Percentiles rank a stretch among this genome's conserved stretches.
Conservation (phyloP, 1,284 basidiomycete genomes). For the Leccinum pallidistipes region DNA sequence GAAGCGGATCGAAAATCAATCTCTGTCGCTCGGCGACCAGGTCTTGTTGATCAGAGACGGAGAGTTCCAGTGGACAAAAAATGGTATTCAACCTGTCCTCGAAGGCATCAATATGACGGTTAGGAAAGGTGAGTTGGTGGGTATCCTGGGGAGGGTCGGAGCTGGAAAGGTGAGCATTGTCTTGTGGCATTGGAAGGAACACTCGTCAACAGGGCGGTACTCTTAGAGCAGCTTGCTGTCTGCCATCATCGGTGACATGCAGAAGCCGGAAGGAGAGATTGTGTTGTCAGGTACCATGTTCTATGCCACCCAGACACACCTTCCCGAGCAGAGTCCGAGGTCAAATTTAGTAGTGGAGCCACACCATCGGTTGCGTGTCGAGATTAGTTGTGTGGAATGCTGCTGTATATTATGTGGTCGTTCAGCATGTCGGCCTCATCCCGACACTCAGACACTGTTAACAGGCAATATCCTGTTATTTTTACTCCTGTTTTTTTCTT, state of each 20-base stretch:
- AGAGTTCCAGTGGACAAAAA: constrained; percentile 78
- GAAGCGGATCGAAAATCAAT: constrained; percentile 45
- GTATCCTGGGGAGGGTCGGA: constrained; percentile 89
- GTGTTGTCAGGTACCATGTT: constrained; percentile 75
- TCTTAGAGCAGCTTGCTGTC: constrained; percentile 67
- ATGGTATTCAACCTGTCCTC: constrained; percentile 59
- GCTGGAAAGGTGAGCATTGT: constrained; percentile 73
- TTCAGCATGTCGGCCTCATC: too few species aligned
- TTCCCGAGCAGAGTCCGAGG: too few species aligned
- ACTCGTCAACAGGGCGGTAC: neutral
- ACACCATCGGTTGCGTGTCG: too few species aligned
- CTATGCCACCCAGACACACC: constrained; percentile 75
- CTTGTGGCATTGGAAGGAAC: neutral
- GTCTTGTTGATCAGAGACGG: constrained; percentile 71
- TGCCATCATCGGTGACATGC: constrained; percentile 90
- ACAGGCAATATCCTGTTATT: too few species aligned
- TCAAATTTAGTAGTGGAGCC: too few species aligned
- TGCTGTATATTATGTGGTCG: too few species aligned
- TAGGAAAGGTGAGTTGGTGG: constrained; percentile 85
- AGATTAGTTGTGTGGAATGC: too few species aligned
- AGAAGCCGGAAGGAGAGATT: constrained; percentile 71
- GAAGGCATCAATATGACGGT: constrained; percentile 78
- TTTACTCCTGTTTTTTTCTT: too few species aligned
- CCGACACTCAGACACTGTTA: too few species aligned
- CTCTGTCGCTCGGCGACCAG: constrained; percentile 61